These are phyloP conservation scores for Crithidia acanthocephali DNA, from an alignment of 208 protist genomes.

Conservation along the genomic window DNA sequence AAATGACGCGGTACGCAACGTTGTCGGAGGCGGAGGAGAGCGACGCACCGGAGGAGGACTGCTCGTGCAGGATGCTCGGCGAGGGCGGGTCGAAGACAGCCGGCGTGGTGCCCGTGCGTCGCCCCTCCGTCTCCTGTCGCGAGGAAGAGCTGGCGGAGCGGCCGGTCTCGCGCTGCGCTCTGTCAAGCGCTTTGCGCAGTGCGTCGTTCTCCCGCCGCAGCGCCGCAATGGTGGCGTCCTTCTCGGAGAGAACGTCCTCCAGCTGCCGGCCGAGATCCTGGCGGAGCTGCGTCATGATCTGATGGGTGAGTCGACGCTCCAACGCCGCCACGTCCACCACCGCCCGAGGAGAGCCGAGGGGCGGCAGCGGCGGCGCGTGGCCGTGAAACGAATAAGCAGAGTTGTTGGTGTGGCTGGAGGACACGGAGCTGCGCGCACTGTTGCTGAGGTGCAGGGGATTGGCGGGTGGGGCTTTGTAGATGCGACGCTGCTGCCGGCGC, in stretches of 20 bases:
- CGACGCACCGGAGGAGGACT: conserved; percentile 15
- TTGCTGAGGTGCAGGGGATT: neutral
- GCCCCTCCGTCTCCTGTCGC: neutral
- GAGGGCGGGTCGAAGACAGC: conserved; percentile 13
- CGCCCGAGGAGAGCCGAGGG: neutral
- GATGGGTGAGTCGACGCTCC: conserved; percentile 33
- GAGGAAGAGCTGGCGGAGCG: neutral
- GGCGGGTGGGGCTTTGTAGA: conserved; percentile 3
- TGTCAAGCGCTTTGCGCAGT: conserved; percentile 31
- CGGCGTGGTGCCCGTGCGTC: neutral
- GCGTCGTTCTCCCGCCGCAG: conserved; percentile 53
- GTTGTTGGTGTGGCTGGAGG: conserved; percentile 2
- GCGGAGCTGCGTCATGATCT: conserved; percentile 55
- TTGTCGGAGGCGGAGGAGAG: conserved; percentile 11
- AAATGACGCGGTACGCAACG: neutral
- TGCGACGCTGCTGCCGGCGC: neutral
- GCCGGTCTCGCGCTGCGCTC: neutral
- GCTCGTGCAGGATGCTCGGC: conserved; percentile 29
- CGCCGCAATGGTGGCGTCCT: conserved; percentile 41
- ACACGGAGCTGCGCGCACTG: neutral
- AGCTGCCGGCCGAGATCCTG: conserved; percentile 42
- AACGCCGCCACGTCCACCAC: conserved; percentile 19
- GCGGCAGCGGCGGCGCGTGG: conserved; percentile 8
- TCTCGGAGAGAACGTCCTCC: conserved; percentile 47
- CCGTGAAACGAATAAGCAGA: neutral